phyloP scores from a whole-genome alignment of 495 filamentous ascomycete species.

The Trichoderma asperelloides region DNA sequence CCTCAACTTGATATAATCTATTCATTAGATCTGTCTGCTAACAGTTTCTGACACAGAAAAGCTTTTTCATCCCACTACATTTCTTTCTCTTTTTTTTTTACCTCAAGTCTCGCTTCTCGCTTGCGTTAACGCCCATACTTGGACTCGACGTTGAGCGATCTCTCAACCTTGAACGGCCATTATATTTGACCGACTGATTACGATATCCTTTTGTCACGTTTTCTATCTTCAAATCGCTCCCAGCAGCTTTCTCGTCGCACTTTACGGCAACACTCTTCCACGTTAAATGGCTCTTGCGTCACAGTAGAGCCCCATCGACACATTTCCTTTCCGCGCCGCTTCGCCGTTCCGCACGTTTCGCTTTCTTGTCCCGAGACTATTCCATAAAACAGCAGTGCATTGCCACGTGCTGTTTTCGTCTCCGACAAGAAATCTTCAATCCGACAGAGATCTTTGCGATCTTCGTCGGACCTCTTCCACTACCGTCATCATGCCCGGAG shows the following conservation, averaged over 20 bases:
- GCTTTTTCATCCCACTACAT: background rate
- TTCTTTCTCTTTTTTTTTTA: background rate
- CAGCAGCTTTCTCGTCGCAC: background rate
- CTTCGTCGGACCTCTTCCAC: constrained; percentile 8
- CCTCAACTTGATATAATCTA: no score
- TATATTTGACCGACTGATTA: background rate
- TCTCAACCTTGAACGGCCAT: background rate
- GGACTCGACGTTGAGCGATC: background rate
- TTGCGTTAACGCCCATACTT: background rate
- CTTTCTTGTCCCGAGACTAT: constrained; percentile 1
- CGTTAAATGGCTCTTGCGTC: constrained; percentile 9
- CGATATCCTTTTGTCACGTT: constrained; percentile 4
- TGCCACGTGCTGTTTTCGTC: background rate
- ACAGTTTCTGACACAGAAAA: background rate
- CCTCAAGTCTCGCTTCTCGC: background rate
- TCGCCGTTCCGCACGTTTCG: background rate
- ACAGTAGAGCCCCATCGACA: constrained; percentile 7
- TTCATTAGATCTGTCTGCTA: background rate
- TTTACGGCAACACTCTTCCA: background rate
- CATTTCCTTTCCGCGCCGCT: background rate
- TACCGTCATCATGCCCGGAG: constrained; percentile 49
- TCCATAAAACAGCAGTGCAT: background rate
- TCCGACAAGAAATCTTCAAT: constrained; percentile 7
- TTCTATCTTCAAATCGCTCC: background rate
- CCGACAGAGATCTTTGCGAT: constrained; percentile 10